Evolutionary conservation across 495 filamentous ascomycete genomes (phyloP).

Genomic region (Podospora fimiseda): DNA sequence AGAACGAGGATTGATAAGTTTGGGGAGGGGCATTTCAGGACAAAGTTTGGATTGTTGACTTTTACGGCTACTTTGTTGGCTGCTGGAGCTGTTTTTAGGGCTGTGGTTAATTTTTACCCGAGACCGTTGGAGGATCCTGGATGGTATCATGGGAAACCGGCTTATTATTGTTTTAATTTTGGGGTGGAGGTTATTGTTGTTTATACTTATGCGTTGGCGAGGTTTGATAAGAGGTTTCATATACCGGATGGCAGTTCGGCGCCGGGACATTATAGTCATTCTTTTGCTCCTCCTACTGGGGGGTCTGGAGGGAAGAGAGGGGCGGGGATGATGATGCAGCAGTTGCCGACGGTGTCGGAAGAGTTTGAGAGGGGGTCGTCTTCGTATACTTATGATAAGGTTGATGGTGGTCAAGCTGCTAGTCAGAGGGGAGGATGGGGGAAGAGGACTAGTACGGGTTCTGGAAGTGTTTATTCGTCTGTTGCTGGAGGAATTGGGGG

Average conservation of each 20-base stretch:
- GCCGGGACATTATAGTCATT: conserved; percentile 32
- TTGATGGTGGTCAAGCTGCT: too few relatives aligned
- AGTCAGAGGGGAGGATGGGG: too few relatives aligned
- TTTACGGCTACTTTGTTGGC: conserved; percentile 50
- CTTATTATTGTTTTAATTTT: conserved; percentile 77
- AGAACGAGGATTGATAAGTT: conserved; percentile 57
- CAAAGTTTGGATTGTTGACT: conserved; percentile 57
- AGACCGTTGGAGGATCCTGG: conserved; percentile 52
- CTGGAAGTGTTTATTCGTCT: too few relatives aligned
- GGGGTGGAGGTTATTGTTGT: conserved; percentile 65
- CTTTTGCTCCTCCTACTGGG: background rate
- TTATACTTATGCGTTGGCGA: conserved; percentile 49
- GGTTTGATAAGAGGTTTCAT: conserved; percentile 68
- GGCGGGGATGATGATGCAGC: background rate
- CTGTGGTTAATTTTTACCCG: conserved; percentile 49
- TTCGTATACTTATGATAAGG: too few relatives aligned
- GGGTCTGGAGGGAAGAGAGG: background rate
- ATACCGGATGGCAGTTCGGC: conserved; percentile 46
- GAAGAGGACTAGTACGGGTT: too few relatives aligned
- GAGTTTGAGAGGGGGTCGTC: background rate
- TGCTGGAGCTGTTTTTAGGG: conserved; percentile 62
- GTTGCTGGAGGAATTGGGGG: too few relatives aligned
- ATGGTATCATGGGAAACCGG: conserved; percentile 61
- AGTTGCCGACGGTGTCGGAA: background rate
- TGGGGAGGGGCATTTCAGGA: conserved; percentile 56